A percentile compares a stretch with the other conserved stretches of the same genome.
Conservation (phyloP, 163 green algal genomes). For the Scenedesmus sp. region DNA sequence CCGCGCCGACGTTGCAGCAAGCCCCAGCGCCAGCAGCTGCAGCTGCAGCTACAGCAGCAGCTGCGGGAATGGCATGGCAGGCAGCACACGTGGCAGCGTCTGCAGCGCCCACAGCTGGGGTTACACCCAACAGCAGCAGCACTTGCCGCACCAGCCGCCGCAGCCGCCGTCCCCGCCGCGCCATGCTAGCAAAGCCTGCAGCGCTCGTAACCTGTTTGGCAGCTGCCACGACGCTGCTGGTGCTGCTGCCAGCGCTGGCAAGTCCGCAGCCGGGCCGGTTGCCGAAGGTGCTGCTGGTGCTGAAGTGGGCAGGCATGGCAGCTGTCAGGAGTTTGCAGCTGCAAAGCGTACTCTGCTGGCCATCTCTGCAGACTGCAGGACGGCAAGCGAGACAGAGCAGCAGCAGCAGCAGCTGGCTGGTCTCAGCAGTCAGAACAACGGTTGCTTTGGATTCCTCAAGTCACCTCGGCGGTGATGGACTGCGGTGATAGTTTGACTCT, state of each 20-base stretch:
- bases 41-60: slow-evolving; percentile 45
- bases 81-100: slow-evolving; percentile 8
- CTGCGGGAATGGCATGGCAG: neutral
- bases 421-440: neutral
- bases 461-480: neutral
- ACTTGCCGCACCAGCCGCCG: neutral
- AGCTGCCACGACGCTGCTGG: neutral
- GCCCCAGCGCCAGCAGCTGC: slow-evolving; percentile 12
- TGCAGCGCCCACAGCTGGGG: slow-evolving; percentile 42
- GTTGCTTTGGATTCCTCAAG: slow-evolving; percentile 50
- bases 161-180: neutral
- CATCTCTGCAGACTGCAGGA: slow-evolving; percentile 24
- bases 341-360: neutral
- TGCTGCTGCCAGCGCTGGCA: neutral
- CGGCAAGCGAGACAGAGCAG: neutral
- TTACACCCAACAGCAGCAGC: slow-evolving; percentile 32
- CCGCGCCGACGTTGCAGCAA: neutral
- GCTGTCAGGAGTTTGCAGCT: slow-evolving; percentile 25
- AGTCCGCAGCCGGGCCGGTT: neutral
- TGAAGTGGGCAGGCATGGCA: neutral
- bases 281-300: neutral
- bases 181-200: neutral
- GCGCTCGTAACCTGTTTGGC: neutral
- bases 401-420: slow-evolving; percentile 11
- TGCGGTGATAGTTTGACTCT: neutral